Evolutionary conservation across 306 rosid genomes (phyloP), one percentile per base, ranked within the genome.

Genomic region (Medicago arabica): DNA sequence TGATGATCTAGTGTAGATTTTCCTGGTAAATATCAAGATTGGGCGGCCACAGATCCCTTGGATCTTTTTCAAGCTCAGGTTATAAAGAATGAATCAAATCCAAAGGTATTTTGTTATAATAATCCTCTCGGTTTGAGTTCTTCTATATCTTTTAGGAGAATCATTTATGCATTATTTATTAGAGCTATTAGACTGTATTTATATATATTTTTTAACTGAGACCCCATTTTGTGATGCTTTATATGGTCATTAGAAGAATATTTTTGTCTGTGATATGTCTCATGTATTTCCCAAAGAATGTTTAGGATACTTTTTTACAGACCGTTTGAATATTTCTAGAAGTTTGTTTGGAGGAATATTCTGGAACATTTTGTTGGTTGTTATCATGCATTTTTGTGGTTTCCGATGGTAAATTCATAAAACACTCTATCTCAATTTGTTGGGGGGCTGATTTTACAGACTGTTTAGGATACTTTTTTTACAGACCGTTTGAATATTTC

Each of bases 1-100:
- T 66, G 82, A 72, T 74, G 68, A 85, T 94, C 80, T 92, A 94
- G 97, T 88, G 88, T 94, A 87, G 98, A 94, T 90, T 94, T 92
- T 82, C 97, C 96, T 15, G 75, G 76, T 73, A 76, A 58, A 82
- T 87, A 90, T 85, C 97, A 88, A 88, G 89, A 94, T 85, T 94
- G 98, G 98, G 4, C 81, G 25, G 74, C 81, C 39, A 94, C 97
- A 36, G 85, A 94, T 75, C 98, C 98, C 28, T 71, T 87, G 62
- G 97, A 94, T 85, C 97, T 94, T 74, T 94, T 90, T 84, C 79
- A 91, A 77, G 97, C 98, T 60, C 92, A 88, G 67, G 80, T 88
- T 71, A 25, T 76, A 53, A 91, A 90, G 90, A 67, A 46, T 53
- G 98, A 92, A 79, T 81, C 97, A 79, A 94, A 94, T 83, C 97